phyloP scores from a whole-genome alignment of 2,329 filamentous ascomycete species.

The Atkinsonella texensis region DNA sequence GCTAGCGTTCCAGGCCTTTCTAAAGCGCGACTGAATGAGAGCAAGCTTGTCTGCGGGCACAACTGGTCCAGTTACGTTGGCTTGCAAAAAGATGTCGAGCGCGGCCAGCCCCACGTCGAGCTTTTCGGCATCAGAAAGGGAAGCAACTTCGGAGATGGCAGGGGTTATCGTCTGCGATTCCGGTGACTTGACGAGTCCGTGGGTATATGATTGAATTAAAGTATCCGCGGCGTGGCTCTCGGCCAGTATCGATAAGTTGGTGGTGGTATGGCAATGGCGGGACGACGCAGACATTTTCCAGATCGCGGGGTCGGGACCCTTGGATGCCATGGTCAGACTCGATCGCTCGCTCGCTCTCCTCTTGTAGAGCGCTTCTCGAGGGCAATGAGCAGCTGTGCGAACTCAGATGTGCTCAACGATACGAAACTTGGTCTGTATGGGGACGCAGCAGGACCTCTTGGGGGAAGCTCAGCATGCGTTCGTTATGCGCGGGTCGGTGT shows the following conservation, averaged over 20 bases:
- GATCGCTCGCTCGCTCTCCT: background rate
- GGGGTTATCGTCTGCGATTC: background rate
- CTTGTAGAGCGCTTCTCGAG: background rate
- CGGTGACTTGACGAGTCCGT: background rate
- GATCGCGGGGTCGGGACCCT: background rate
- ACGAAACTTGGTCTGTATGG: no score
- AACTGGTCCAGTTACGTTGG: conserved; percentile 78
- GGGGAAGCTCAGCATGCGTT: no score
- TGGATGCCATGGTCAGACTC: background rate
- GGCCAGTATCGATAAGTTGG: conserved; percentile 8
- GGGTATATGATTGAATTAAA: conserved; percentile 7
- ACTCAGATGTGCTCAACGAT: no score
- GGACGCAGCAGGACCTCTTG: no score
- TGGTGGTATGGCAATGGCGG: conserved; percentile 5
- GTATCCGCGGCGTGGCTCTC: conserved; percentile 4
- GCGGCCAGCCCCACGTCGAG: conserved; percentile 22
- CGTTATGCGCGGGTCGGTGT: no score
- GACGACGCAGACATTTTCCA: conserved; percentile 4
- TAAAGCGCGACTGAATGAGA: conserved; percentile 24
- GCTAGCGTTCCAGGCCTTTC: conserved; percentile 24
- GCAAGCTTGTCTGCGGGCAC: conserved; percentile 27
- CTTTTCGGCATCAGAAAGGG: conserved; percentile 8
- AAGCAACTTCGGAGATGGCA: background rate
- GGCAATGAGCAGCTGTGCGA: no score
- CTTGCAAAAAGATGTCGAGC: conserved; percentile 70